A percentile compares a stretch with the other conserved stretches of the same genome.
These are phyloP conservation scores for Obba rivulosa DNA, from an alignment of 768 basidiomycete species.

Conservation along the genomic window DNA sequence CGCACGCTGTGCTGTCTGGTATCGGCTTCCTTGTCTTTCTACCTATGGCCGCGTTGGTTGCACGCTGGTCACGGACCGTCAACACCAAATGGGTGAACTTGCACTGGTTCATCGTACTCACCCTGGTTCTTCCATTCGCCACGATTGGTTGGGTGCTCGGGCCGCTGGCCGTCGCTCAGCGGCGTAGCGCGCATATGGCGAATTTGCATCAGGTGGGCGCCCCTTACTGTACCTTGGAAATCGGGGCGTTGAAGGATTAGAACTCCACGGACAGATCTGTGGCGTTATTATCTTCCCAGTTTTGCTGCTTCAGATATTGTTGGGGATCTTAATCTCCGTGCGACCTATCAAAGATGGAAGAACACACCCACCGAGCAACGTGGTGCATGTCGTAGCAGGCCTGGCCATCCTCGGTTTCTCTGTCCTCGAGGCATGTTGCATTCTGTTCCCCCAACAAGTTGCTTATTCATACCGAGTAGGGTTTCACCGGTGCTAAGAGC, in stretches of 20 bases:
- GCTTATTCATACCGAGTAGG: slow-evolving; percentile 1
- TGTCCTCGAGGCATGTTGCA: slow-evolving; percentile 41
- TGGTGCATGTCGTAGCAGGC: slow-evolving; percentile 51
- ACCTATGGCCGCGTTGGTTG: slow-evolving; percentile 48
- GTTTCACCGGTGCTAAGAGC: slow-evolving; percentile 13
- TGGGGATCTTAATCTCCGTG: slow-evolving; percentile 51
- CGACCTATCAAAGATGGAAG: slow-evolving; percentile 26
- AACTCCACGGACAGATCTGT: slow-evolving; percentile 32
- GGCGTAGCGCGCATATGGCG: slow-evolving; percentile 37
- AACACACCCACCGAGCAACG: slow-evolving; percentile 47
- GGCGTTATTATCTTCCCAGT: slow-evolving; percentile 48
- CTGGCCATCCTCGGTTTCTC: slow-evolving; percentile 43
- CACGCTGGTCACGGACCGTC: slow-evolving; percentile 48
- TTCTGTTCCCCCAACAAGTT: neutral
- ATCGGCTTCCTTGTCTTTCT: slow-evolving; percentile 54
- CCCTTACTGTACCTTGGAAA: neutral
- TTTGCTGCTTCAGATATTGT: slow-evolving; percentile 44
- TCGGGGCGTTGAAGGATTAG: neutral
- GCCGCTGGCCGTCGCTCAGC: slow-evolving; percentile 38
- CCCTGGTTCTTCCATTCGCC: slow-evolving; percentile 44
- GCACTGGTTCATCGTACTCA: slow-evolving; percentile 47
- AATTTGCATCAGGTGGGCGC: slow-evolving; percentile 44
- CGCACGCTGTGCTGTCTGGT: slow-evolving; percentile 47
- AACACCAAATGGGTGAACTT: slow-evolving; percentile 51
- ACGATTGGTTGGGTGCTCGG: slow-evolving; percentile 45